These are phyloP conservation scores for Boletus patriciae DNA, from an alignment of 768 basidiomycete genomes.

Conservation along the genomic window DNA sequence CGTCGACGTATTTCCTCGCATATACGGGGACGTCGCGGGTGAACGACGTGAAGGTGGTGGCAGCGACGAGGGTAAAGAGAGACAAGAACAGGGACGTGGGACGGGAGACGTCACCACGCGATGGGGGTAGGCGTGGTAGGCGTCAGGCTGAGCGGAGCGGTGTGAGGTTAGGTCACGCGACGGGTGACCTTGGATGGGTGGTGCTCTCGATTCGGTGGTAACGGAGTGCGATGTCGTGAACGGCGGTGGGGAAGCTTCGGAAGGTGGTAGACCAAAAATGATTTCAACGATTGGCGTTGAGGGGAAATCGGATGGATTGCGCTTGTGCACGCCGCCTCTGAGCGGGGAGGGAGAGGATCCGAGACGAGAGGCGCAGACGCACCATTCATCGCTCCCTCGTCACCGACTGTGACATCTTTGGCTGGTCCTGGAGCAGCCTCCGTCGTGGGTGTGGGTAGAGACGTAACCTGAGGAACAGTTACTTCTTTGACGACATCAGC, in stretches of 20 bases:
- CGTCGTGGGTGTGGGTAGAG: not conserved
- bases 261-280: slow-evolving; percentile 16
- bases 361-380: not conserved
- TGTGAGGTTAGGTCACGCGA: slow-evolving; percentile 12
- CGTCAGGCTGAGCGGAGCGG: slow-evolving; percentile 24
- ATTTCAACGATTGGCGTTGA: slow-evolving; percentile 25
- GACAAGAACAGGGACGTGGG: slow-evolving; percentile 37
- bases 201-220: slow-evolving; percentile 9
- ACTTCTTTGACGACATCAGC: not conserved
- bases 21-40: slow-evolving; percentile 15
- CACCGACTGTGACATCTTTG: not conserved
- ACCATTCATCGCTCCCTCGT: not conserved
- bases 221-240: not conserved
- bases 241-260: not conserved
- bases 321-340: too few species aligned
- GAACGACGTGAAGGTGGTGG: slow-evolving; percentile 36
- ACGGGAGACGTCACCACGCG: slow-evolving; percentile 18
- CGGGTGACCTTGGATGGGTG: slow-evolving; percentile 2
- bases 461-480: not conserved
- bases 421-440: not conserved
- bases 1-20: slow-evolving; percentile 15
- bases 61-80: slow-evolving; percentile 23
- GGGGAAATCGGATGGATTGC: slow-evolving; percentile 9
- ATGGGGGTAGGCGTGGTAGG: slow-evolving; percentile 30
- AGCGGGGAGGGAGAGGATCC: not conserved